Percentiles rank a stretch among this genome's conserved stretches.
Evolutionary conservation across 2,329 filamentous ascomycete species (phyloP).

Genomic region (Fusarium luffae): DNA sequence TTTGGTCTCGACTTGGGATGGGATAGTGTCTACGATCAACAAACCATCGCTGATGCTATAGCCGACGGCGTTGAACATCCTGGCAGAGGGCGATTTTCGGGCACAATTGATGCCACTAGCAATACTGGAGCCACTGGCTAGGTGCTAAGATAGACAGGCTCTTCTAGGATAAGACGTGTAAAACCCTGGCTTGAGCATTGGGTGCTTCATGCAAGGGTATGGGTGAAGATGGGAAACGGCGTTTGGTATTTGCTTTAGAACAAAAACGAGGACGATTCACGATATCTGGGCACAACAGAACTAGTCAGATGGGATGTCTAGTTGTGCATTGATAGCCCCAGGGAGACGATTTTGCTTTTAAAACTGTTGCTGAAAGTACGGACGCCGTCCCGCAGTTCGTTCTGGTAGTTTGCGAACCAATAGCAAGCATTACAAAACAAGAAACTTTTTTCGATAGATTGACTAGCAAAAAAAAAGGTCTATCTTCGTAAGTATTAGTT

Average conservation of each 20-base stretch:
- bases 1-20: constrained; percentile 55
- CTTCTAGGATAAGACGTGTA: constrained; percentile 2
- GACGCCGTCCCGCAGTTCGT: not conserved
- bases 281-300: constrained; percentile 20
- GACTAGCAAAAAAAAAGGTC: not conserved
- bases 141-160: not conserved
- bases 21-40: constrained; percentile 49
- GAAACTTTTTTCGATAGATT: not conserved
- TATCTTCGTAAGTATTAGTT: not conserved
- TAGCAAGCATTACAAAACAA: not conserved
- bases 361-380: not conserved
- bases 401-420: not conserved
- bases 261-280: not conserved
- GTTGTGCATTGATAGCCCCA: not conserved
- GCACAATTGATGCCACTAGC: constrained; percentile 43
- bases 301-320: not conserved
- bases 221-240: not conserved
- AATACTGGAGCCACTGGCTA: constrained; percentile 1
- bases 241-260: not conserved
- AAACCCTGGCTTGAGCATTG: not conserved
- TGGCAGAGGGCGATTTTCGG: constrained; percentile 56
- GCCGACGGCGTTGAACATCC: constrained; percentile 51
- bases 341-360: not conserved
- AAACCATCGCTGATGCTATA: constrained; percentile 48
- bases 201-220: not conserved